Evolutionary conservation across 768 basidiomycete species (phyloP), one percentile per base, ranked within the genome.

Genomic region (Lactarius trivialis): DNA sequence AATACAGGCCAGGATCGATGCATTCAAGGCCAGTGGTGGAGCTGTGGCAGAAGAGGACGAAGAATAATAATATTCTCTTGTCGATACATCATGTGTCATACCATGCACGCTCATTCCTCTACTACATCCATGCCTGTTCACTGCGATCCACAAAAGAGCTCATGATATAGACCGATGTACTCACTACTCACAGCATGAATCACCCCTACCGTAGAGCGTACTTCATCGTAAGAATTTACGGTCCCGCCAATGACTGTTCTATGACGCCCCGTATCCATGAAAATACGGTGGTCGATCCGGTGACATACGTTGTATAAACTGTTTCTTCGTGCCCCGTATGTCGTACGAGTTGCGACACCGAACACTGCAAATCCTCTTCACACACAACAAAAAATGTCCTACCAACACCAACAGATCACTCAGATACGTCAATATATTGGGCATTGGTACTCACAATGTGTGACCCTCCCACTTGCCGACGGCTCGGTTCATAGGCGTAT

Each of bases 1-100:
- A 63, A 92, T 99, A 77, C 85, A 89, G 66, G 81, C 76, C 69
- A 98, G 91, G 81, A 98, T 98, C 76, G 84, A 87, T 71, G 86
- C 87, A 60, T 98, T 96, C 88, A 82, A 91, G 76, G 81, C 84
- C 50, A 82, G 82, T 68, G 84, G 79, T 52, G 79, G 72, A 39
- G 73, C 68, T 7, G 73, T 41, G 49, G 75, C 60, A 21, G 79
- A 71, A 56, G 85, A 74, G 11, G 81, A 77, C 62, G 75, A 75
- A 30, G 79, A 78, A 55, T 56, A 60, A 17, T 64, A 56, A 32
- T 28, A 30, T 50, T 15, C 36, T 55, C 28, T 53, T 24, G 21
- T 17, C 24, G 48, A 24, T n/a, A 28, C 49, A 26, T 56, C 36
- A 33, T 57, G 60, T 60, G 30, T 49, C 50, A 21, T 49, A 12